Base-by-base conservation (phyloP, 495 filamentous ascomycete genomes). In the Hyaloscypha hepaticicola region DNA sequence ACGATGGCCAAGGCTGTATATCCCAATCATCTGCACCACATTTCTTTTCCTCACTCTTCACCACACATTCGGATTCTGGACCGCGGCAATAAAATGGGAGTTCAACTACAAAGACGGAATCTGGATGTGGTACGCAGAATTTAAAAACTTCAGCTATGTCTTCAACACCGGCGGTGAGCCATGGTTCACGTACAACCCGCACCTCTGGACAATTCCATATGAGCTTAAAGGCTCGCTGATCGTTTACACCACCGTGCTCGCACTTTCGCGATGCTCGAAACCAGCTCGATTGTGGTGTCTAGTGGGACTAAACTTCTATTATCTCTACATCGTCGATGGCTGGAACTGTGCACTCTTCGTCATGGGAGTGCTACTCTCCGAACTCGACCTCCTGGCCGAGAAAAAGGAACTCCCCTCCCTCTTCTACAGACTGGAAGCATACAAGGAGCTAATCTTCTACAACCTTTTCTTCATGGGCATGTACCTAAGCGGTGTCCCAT, bases 121-220 rank as follows among this genome's bases (percentile, higher is more conserved):
- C 4, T 81, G 75, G 77, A 76, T 75, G n/a, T 85, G 82, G 80
- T 86, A 85, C 65, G 58, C 61, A 38, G 82, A 87, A 66, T 73
- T 85, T 71, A 87, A 85, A 72, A 82, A 83, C 70, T 86, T 84
- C 73, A 84, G 74, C 72, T 87, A 84, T 72, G 61, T 85, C 38
- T 85, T 80, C 70, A 78, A 78, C 67, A 66, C 65, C 55, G 77
- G 77, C 16, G 78, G 75, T 16, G 77, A 77, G 78, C 66, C 68
- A 77, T 59, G 79, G 61, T 80, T 85, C 26, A 72, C 60, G 27
- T 88, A 88, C 67, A 87, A 89, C 60, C 80, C 82, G 5, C 87
- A 89, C 63, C 74, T 88, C 1, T 90, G 88, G 88, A 89, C 87
- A 24, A 88, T 90, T 14, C 87, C 88, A 0, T 79, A 89, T n/a